A percentile compares a stretch with the other conserved stretches of the same genome.
These are phyloP conservation scores for Naegleria gruberi DNA, from an alignment of 208 protist genomes.

Conservation along the genomic window DNA sequence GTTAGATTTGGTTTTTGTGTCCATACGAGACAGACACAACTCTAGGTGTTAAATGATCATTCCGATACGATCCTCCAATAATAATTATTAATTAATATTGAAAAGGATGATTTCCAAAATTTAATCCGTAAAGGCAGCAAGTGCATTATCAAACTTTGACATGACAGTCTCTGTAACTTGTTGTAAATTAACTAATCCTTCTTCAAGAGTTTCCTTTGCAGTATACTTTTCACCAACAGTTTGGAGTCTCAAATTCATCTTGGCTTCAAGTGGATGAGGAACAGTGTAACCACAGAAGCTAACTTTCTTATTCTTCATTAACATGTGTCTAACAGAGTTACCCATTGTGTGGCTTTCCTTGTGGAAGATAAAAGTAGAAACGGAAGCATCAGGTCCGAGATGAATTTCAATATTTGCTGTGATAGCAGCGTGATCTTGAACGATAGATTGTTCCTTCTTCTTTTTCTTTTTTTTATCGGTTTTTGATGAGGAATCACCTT, in stretches of 20 bases:
- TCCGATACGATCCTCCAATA: too few relatives aligned
- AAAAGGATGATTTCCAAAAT: neutral
- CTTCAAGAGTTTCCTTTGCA: neutral
- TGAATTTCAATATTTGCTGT: neutral
- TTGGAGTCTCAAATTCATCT: conserved; percentile 72
- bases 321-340: conserved; percentile 74
- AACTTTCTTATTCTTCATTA: conserved; percentile 77
- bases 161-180: neutral
- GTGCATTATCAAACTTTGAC: neutral
- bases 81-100: too few relatives aligned
- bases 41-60: too few relatives aligned
- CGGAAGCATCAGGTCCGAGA: conserved; percentile 35
- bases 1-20: too few relatives aligned
- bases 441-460: neutral
- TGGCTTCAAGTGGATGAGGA: conserved; percentile 78
- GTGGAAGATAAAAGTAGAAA: conserved; percentile 65
- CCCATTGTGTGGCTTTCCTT: conserved; percentile 81
- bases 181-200: neutral
- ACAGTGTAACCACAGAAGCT: conserved; percentile 77
- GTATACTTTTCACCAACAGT: neutral
- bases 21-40: too few relatives aligned
- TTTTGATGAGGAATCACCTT: neutral
- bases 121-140: neutral
- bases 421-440: neutral
- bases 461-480: neutral